Conservation (phyloP, 352 stramenopile genomes). For the Hyaloperonospora arabidopsidis region DNA sequence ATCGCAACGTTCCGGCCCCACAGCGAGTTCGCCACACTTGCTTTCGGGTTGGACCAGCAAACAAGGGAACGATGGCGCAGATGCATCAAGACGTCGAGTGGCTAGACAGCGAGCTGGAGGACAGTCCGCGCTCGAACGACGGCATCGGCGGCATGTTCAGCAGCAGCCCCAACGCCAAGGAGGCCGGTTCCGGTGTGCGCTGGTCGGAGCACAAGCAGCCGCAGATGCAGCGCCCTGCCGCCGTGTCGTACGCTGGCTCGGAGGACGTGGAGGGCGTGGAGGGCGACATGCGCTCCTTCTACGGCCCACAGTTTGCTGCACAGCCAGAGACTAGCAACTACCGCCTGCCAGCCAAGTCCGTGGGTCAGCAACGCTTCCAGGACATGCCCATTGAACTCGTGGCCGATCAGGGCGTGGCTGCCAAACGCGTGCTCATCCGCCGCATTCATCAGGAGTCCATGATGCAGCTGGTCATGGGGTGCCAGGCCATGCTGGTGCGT, state of each 20-base stretch:
- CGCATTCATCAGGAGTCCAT: constrained; percentile 74
- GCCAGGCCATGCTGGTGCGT: constrained; percentile 67
- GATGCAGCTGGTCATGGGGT: constrained; percentile 62
- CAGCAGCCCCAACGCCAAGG: constrained; percentile 53
- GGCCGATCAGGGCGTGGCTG: constrained; percentile 40
- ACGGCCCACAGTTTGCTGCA: constrained; percentile 25
- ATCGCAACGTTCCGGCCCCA: constrained; percentile 5
- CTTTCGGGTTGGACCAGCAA: constrained; percentile 5
- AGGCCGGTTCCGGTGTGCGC: background rate
- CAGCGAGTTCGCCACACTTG: background rate
- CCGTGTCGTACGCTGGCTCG: constrained; percentile 36
- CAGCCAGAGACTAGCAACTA: constrained; percentile 19
- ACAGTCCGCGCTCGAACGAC: constrained; percentile 51
- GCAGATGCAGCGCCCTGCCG: constrained; percentile 24
- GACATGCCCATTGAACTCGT: constrained; percentile 52
- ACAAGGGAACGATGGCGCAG: constrained; percentile 15
- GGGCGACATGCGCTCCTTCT: constrained; percentile 35
- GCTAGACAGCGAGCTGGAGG: constrained; percentile 69
- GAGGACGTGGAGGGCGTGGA: constrained; percentile 34
- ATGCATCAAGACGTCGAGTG: constrained; percentile 39
- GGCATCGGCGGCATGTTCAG: constrained; percentile 72
- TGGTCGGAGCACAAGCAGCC: constrained; percentile 17
- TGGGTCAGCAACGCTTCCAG: constrained; percentile 32
- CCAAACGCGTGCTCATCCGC: constrained; percentile 64
- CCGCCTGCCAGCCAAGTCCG: constrained; percentile 19